These are phyloP conservation scores for Takakia lepidozioides DNA, from an alignment of 225 moss, liverwort and hornwort genomes.

Conservation along the genomic window DNA sequence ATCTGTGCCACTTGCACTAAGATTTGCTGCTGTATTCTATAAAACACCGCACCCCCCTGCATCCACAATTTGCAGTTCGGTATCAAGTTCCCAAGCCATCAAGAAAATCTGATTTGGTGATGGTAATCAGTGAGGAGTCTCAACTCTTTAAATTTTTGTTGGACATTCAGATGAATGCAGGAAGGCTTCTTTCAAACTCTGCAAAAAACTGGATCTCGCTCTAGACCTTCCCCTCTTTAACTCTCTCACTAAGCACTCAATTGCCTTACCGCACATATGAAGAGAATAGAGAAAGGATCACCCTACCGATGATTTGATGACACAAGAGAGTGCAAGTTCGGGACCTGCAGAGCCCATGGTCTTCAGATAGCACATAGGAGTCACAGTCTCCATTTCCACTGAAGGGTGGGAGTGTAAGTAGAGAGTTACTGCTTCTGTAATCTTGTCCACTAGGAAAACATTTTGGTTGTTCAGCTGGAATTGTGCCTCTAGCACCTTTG, in stretches of 20 bases:
- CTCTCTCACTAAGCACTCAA: no score
- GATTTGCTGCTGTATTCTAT: constrained; percentile 57
- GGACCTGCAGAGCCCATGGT: constrained; percentile 32
- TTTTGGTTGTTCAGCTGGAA: constrained; percentile 67
- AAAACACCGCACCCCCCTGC: constrained; percentile 64
- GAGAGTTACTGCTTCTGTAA: constrained; percentile 32
- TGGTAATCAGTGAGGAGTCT: no score
- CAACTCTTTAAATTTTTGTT: background rate
- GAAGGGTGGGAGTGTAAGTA: constrained; percentile 35
- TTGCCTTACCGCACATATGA: no score
- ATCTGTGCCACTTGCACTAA: constrained; percentile 57
- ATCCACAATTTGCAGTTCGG: no score
- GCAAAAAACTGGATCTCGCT: no score
- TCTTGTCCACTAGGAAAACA: constrained; percentile 47
- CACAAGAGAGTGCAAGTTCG: constrained; percentile 34
- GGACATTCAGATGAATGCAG: no score
- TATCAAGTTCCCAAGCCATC: background rate
- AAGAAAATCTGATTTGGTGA: background rate
- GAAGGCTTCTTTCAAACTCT: no score
- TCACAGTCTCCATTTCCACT: constrained; percentile 29
- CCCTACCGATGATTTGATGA: constrained; percentile 44
- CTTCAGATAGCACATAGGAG: constrained; percentile 68
- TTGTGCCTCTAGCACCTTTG: constrained; percentile 58
- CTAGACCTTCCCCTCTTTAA: no score
- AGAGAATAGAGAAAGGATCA: background rate